A percentile compares a stretch with the other conserved stretches of the same genome.
These are phyloP conservation scores for Boeremia lycopersici DNA, from an alignment of 2,329 filamentous ascomycete genomes.

Conservation along the genomic window DNA sequence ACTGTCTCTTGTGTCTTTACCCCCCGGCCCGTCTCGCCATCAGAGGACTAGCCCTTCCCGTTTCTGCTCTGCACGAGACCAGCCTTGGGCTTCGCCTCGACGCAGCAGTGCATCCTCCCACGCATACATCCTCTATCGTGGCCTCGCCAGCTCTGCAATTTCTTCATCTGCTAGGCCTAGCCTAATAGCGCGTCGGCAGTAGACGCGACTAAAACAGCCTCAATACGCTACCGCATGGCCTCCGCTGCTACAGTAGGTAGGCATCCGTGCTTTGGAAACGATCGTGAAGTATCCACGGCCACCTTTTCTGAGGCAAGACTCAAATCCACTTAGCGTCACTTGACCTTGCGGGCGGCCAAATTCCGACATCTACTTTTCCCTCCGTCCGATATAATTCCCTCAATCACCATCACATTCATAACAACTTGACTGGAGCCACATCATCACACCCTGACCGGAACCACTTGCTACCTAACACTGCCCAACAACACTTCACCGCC, in stretches of 20 bases:
- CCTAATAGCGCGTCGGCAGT: slow-evolving; percentile 22
- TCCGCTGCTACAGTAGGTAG: slow-evolving; percentile 23
- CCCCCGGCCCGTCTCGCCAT: slow-evolving; percentile 36
- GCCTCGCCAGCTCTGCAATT: slow-evolving; percentile 25
- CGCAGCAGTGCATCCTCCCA: slow-evolving; percentile 27
- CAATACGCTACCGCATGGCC: slow-evolving; percentile 28
- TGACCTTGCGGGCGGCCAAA: slow-evolving; percentile 28
- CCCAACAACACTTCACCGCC: slow-evolving; percentile 14
- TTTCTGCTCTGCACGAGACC: slow-evolving; percentile 43
- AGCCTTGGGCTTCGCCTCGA: slow-evolving; percentile 29
- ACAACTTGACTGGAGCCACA: neutral
- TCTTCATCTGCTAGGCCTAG: slow-evolving; percentile 16
- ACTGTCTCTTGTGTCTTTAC: slow-evolving; percentile 12
- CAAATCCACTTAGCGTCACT: slow-evolving; percentile 37
- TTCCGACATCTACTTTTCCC: neutral
- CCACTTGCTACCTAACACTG: slow-evolving; percentile 14
- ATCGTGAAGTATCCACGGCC: slow-evolving; percentile 27
- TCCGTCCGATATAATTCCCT: slow-evolving; percentile 17
- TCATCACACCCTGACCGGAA: slow-evolving; percentile 13
- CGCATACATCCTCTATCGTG: slow-evolving; percentile 25
- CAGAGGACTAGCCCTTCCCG: slow-evolving; percentile 32
- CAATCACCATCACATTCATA: slow-evolving; percentile 8
- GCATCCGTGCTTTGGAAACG: slow-evolving; percentile 31
- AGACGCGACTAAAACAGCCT: slow-evolving; percentile 25
- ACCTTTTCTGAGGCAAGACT: slow-evolving; percentile 27